These are phyloP conservation scores for Cichorium intybus DNA, from an alignment of 140 eudicot species.

Conservation along the genomic window DNA sequence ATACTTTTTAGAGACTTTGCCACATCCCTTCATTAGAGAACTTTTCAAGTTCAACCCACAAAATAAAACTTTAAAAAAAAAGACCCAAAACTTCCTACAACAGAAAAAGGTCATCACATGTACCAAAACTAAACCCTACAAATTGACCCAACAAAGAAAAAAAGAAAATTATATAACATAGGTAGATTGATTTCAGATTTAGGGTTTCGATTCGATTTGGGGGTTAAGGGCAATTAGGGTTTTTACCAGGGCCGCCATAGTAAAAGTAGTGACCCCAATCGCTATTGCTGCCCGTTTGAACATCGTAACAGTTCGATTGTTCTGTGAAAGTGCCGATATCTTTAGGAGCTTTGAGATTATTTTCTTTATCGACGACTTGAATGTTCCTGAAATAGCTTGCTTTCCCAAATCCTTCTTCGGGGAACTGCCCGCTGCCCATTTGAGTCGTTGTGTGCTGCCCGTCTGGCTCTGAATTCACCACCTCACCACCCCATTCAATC, in stretches of 20 bases:
- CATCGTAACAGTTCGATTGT: conserved; percentile 92
- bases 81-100: conserved; percentile 53
- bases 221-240: conserved; percentile 68
- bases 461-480: conserved; percentile 72
- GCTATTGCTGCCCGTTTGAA: conserved; percentile 77
- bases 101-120: conserved; percentile 28
- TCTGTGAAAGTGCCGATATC: conserved; percentile 84
- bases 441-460: conserved; percentile 87
- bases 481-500: conserved; percentile 97
- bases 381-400: conserved; percentile 89
- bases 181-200: conserved; percentile 24
- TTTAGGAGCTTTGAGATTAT: conserved; percentile 75
- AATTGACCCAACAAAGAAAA: conserved; percentile 20
- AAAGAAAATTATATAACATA: conserved; percentile 33
- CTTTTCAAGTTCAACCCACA: conserved; percentile 34
- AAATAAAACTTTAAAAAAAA: conserved; percentile 15
- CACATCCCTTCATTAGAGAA: conserved; percentile 33
- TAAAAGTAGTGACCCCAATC: conserved; percentile 95
- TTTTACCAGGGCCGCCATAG: conserved; percentile 95
- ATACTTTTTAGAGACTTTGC: conserved; percentile 41
- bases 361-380: conserved; percentile 79
- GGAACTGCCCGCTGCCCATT: conserved; percentile 98
- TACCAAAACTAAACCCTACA: conserved; percentile 38
- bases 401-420: conserved; percentile 88
- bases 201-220: not conserved